Evolutionary conservation across 2,329 filamentous ascomycete genomes (phyloP), one percentile per base, ranked within the genome.

Genomic region (Aphanoascus verrucosus): DNA sequence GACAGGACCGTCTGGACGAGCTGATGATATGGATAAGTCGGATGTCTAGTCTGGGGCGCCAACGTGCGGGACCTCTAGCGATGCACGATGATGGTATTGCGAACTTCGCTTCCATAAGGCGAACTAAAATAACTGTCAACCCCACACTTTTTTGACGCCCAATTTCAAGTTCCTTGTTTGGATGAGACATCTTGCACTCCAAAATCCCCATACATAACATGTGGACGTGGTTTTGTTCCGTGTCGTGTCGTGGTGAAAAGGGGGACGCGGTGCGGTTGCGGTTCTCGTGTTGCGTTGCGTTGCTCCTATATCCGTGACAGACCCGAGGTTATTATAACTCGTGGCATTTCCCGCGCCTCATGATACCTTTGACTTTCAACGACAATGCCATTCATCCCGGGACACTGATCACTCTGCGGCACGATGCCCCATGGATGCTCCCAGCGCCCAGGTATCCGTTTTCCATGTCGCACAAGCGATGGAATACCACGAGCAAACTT

Each of bases 61-160:
- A 28, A 4, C 37, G 9, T 41, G 42, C 50, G 35, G 42, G 41
- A 46, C 41, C 23, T 31, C 41, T 40, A 17, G 15, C 15, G 41
- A 46, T 44, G 49, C 42, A 52, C 9, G 44, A 51, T 42, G 28
- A 51, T 35, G 23, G 37, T 23, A 23, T n/a, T 34, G 15, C 35
- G 14, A 23, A 28, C 19, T 46, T 40, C 41, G 37, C 38, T 14
- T 1, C 48, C 50, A 52, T 52, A 52, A 46, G 42, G 50, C 50
- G 46, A 45, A 45, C 23, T 28, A n/a, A n/a, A n/a, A n/a, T n/a
- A n/a, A n/a, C 23, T 28, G 42, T 3, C 28, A 46, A 52, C 50
- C 50, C 50, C 50, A 52, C 50, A 52, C 32, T 46, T 44, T 52
- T 40, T n/a, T n/a, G n/a, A 14, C 32, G 50, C 17, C 32, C 38